Evolutionary conservation across 345 rosid species (phyloP).

Genomic region (Sisymbrium irio): DNA sequence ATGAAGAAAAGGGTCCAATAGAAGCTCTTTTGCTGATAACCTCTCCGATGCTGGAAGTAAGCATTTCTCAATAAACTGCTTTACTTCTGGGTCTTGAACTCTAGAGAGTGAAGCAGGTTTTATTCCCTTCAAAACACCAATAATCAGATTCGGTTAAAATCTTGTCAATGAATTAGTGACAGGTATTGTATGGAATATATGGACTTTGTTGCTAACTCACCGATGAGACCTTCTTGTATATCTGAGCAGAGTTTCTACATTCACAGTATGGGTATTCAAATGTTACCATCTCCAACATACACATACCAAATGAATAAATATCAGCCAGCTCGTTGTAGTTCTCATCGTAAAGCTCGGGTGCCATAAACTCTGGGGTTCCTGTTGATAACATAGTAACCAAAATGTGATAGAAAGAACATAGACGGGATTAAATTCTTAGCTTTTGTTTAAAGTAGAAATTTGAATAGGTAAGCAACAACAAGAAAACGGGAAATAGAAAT

Average conservation of each 20-base stretch:
- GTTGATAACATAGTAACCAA: slow-evolving; percentile 1
- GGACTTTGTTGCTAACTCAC: slow-evolving; percentile 42
- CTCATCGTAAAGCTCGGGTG: slow-evolving; percentile 87
- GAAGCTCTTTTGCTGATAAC: slow-evolving; percentile 73
- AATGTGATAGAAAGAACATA: slow-evolving; percentile 11
- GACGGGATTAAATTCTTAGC: background rate
- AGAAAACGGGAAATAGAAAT: slow-evolving; percentile 26
- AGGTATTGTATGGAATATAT: background rate
- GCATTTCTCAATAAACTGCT: slow-evolving; percentile 82
- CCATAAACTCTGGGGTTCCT: slow-evolving; percentile 95
- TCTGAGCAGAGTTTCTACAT: slow-evolving; percentile 83
- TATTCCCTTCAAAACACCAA: slow-evolving; percentile 54
- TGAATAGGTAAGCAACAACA: background rate
- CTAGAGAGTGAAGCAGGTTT: slow-evolving; percentile 78
- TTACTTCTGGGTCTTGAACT: slow-evolving; percentile 67
- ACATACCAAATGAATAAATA: slow-evolving; percentile 84
- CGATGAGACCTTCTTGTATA: slow-evolving; percentile 82
- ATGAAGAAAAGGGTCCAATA: slow-evolving; percentile 71
- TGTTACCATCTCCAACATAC: slow-evolving; percentile 87
- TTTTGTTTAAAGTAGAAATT: background rate
- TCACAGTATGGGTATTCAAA: slow-evolving; percentile 81
- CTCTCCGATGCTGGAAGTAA: slow-evolving; percentile 75
- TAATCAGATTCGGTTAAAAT: background rate
- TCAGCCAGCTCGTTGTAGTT: slow-evolving; percentile 77
- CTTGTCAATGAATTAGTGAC: background rate